Base-by-base conservation (phyloP, 1,284 basidiomycete genomes). In the Naganishia albida region DNA sequence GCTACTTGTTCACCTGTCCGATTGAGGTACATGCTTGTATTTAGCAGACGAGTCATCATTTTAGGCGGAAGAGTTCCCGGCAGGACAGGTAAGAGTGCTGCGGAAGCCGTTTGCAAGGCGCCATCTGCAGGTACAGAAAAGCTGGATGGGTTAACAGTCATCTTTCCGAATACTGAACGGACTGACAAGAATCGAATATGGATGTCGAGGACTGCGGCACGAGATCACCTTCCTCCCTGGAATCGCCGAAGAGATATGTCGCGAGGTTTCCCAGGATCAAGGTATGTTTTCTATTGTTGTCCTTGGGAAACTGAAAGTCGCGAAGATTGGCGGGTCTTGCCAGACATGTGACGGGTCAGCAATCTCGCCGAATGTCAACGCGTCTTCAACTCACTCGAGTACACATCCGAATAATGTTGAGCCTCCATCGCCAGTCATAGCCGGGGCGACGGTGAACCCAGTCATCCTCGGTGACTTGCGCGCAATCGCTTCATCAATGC, bases 281-380 rank as follows among this genome's bases (percentile, higher is more conserved):
- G 25, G 39, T 49, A 26, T 60, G 56, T 30, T 60, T 60, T 39
- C 56, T 10, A 20, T 60, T 60, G 23, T 60, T 60, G 34, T 60
- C 56, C 23, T 60, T 60, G 6, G 56, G 56, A 40, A 60, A 60
- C 20, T 60, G 28, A 60, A 60, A 60, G 56, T 60, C 56, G 12
- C 39, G 56, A 10, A 60, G 34, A 18, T 60, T 60, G 2, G 56
- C 46, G 10, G 56, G 56, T 49, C 56, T 59, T 20, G n/a, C 2
- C n/a, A 49, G 13, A 1, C 30, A 7, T 7, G 10, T 7, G 28
- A 13, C 28, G 10, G 18, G 20, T 48, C 25, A 23, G 23, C n/a
- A 12, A 13, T 1, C n/a, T 7, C 15, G 2, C 2, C 7, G 16
- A 28, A 10, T 43, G 3, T 46, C 18, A 8, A 15, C 18, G 42